A percentile compares a stretch with the other conserved stretches of the same genome.
Evolutionary conservation across 495 filamentous ascomycete species (phyloP).

Genomic region (Daldinia vernicosa): DNA sequence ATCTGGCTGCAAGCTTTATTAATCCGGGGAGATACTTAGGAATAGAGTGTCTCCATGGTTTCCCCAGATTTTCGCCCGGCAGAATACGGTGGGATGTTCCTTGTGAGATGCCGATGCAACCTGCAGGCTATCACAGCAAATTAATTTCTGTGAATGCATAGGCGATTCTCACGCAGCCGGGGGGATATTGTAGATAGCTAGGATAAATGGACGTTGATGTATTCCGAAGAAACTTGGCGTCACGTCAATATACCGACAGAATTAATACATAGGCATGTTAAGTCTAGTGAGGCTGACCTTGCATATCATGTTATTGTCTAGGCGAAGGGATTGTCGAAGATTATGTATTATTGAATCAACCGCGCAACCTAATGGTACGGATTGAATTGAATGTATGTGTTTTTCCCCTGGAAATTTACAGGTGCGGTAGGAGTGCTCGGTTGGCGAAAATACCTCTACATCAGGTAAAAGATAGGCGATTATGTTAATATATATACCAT

Average conservation of each 20-base stretch:
- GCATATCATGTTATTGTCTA: neutral
- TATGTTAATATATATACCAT: neutral
- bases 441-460: neutral
- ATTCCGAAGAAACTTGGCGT: conserved; percentile 23
- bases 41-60: conserved; percentile 29
- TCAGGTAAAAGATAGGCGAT: neutral
- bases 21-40: conserved; percentile 31
- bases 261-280: neutral
- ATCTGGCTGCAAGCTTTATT: conserved; percentile 9
- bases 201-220: conserved; percentile 34
- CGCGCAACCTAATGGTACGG: neutral
- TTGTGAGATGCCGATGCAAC: conserved; percentile 20
- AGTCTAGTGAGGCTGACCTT: neutral
- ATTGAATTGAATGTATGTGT: neutral
- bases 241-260: neutral
- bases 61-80: conserved; percentile 34
- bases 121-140: conserved; percentile 15
- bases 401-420: neutral
- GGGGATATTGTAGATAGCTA: conserved; percentile 2
- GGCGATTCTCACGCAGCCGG: neutral
- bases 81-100: conserved; percentile 13
- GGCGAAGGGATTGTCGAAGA: neutral
- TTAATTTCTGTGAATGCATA: conserved; percentile 29
- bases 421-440: neutral
- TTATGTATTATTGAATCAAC: neutral